Evolutionary conservation across 2,329 filamentous ascomycete species (phyloP).

Genomic region (Curvularia lunata): DNA sequence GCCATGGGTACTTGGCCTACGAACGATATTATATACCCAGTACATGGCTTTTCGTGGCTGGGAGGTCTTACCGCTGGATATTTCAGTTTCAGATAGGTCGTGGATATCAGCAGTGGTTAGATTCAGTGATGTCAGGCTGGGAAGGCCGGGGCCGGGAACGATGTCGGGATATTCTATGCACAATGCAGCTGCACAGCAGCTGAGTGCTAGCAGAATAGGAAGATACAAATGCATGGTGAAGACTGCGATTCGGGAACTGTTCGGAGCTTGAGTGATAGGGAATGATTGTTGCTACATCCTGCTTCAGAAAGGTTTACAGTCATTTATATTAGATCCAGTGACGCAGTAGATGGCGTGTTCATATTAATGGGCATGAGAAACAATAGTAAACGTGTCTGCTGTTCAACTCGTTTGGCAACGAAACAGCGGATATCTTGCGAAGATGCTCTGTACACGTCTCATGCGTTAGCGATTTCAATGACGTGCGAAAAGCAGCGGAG

Average conservation of each 20-base stretch:
- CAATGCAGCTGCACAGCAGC: background rate
- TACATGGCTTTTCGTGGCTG: no score
- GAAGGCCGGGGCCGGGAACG: conserved; percentile 12
- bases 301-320: background rate
- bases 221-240: background rate
- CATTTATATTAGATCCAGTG: background rate
- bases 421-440: background rate
- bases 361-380: no score
- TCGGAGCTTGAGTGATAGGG: background rate
- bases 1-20: background rate
- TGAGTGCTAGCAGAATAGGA: background rate
- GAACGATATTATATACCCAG: no score
- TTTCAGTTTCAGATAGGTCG: conserved; percentile 1
- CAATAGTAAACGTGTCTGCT: background rate
- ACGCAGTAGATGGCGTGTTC: background rate
- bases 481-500: background rate
- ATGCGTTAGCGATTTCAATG: background rate
- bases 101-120: conserved; percentile 11
- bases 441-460: background rate
- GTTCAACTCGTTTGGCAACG: background rate
- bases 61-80: background rate
- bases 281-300: background rate
- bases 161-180: background rate
- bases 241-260: background rate
- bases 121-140: conserved; percentile 14